Base-by-base conservation (phyloP, 805 yeast species). In the Kurtzmaniella cleridarum region DNA sequence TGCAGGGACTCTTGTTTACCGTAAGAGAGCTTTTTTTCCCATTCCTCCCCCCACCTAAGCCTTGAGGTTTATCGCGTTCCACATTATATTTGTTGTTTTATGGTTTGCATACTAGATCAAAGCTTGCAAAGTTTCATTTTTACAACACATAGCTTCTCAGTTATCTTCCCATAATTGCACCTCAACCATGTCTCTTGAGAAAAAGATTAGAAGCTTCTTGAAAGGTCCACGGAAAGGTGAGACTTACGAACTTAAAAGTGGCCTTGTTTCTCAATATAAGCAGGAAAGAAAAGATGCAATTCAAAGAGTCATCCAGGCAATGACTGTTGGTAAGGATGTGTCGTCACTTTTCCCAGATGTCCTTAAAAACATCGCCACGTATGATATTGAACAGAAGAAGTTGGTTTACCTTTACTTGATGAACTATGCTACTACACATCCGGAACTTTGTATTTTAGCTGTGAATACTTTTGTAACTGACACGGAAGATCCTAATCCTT, bases 241-340 rank as follows among this genome's bases (percentile, higher is more conserved):
- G 62, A 79, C 95, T n/a, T 86, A 76, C 51, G 98, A 93, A 63
- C 76, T 93, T 52, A 79, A 90, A 49, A 78, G 78, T 27, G 98
- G 97, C 1, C 73, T 93, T 39, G 97, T 90, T 4, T 88, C 96
- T 7, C 97, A 88, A 64, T 93, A 87, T 62, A 95, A 96, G 18
- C 82, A 78, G 48, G 98, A 95, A 55, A 75, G 96, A 43, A 93
- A 93, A 59, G 98, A 93, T 60, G 95, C 98, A 13, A 93, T 93
- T 49, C 95, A 91, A 64, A 76, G 96, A 43, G 96, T 95, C 15
- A 93, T 93, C 55, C 95, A 93, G 41, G 98, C 96, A 43, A 93
- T 93, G 99, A 93, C 98, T 0, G 78, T 89, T 24, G 98, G 98
- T 9, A 93, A 93, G 57, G 98, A 93, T 60, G 98, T 93, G 17